phyloP scores from a whole-genome alignment of 2,329 filamentous ascomycete species.

The Fusarium sp. region DNA sequence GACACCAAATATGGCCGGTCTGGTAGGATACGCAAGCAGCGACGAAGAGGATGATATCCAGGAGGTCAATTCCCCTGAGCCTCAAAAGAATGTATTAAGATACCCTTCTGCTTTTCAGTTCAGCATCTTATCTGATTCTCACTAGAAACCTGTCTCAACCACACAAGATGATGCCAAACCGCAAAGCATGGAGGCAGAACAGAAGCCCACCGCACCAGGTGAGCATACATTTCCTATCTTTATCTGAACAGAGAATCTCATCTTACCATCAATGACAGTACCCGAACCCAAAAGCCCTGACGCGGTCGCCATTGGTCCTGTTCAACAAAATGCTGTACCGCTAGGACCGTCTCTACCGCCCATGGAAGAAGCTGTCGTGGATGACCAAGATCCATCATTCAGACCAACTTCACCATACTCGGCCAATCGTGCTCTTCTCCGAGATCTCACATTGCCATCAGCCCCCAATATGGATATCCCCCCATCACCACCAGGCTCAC shows the following conservation, averaged over 20 bases:
- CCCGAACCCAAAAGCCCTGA: slow-evolving; percentile 16
- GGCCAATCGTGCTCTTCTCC: slow-evolving; percentile 70
- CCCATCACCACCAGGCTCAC: slow-evolving; percentile 74
- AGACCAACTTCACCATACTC: slow-evolving; percentile 73
- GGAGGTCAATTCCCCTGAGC: slow-evolving; percentile 7
- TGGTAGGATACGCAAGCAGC: slow-evolving; percentile 64
- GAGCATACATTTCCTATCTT: not conserved
- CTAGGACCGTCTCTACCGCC: slow-evolving; percentile 56
- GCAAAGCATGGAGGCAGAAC: slow-evolving; percentile 5
- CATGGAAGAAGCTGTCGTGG: slow-evolving; percentile 38
- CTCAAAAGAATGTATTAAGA: slow-evolving; percentile 24
- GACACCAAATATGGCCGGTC: slow-evolving; percentile 53
- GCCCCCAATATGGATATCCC: slow-evolving; percentile 80
- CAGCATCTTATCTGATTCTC: slow-evolving; percentile 12
- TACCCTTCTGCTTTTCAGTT: not conserved
- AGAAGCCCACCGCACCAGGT: slow-evolving; percentile 14
- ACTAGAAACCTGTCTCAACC: slow-evolving; percentile 12
- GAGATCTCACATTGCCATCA: slow-evolving; percentile 78
- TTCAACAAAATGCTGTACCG: slow-evolving; percentile 48
- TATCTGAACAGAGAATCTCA: not conserved
- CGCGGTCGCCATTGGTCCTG: slow-evolving; percentile 43
- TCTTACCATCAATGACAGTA: slow-evolving; percentile 12
- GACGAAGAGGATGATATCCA: slow-evolving; percentile 59
- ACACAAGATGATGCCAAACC: not conserved
- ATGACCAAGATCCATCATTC: slow-evolving; percentile 38